Conservation (phyloP, 169 alveolate species). For the Cytauxzoon felis region DNA sequence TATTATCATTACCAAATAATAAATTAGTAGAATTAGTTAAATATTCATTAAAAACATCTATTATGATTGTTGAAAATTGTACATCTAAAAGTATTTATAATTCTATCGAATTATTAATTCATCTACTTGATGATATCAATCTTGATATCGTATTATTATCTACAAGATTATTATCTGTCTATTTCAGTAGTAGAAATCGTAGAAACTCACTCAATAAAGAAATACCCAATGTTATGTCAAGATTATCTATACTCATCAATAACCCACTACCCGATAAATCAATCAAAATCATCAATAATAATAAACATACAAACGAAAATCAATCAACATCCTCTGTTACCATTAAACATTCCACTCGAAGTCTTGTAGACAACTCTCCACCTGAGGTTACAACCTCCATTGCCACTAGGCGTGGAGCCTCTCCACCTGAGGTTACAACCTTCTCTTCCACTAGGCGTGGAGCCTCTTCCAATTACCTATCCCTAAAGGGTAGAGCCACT, state of each 20-base stretch:
- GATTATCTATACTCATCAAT: slow-evolving; percentile 22
- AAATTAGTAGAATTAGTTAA: slow-evolving; percentile 44
- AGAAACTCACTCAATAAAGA: slow-evolving; percentile 28
- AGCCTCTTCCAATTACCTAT: too few species aligned
- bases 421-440: too few species aligned
- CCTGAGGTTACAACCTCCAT: too few species aligned
- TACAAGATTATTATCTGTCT: slow-evolving; percentile 50
- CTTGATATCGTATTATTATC: slow-evolving; percentile 57
- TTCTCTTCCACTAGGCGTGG: too few species aligned
- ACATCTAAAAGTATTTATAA: slow-evolving; percentile 68
- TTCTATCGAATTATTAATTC: slow-evolving; percentile 64
- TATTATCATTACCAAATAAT: slow-evolving; percentile 1
- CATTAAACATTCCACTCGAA: too few species aligned
- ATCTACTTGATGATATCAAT: slow-evolving; percentile 47
- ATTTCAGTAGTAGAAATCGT: slow-evolving; percentile 47
- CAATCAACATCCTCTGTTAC: too few species aligned
- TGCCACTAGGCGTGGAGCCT: too few species aligned
- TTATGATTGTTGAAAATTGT: slow-evolving; percentile 67
- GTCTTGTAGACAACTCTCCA: too few species aligned
- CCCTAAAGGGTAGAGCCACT: too few species aligned
- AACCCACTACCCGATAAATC: slow-evolving; percentile 53
- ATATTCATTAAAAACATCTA: slow-evolving; percentile 63
- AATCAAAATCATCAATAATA: slow-evolving; percentile 1
- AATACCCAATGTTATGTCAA: slow-evolving; percentile 18
- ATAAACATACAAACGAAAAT: not conserved